phyloP scores from a whole-genome alignment of 352 stramenopile species.

The Phytophthora megakarya region DNA sequence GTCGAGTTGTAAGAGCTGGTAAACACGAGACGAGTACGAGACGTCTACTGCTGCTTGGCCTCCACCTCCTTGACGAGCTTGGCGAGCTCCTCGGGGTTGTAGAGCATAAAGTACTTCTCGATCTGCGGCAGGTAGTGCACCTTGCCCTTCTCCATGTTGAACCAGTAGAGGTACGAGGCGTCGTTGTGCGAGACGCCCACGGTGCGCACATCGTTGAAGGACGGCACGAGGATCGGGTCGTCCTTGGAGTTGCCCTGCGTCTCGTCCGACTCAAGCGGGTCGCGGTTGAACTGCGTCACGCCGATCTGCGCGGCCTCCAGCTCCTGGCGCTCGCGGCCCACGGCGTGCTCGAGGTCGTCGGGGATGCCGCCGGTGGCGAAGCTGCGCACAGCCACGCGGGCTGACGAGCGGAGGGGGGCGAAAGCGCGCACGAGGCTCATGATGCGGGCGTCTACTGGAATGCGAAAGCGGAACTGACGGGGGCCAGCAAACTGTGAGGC shows the following conservation, averaged over 20 bases:
- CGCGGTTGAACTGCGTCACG: slow-evolving; percentile 77
- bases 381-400: slow-evolving; percentile 45
- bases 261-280: slow-evolving; percentile 86
- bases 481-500: slow-evolving; percentile 11
- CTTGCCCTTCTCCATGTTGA: slow-evolving; percentile 88
- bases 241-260: slow-evolving; percentile 89
- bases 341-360: slow-evolving; percentile 79
- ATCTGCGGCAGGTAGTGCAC: slow-evolving; percentile 86
- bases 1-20: neutral
- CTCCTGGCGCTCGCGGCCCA: slow-evolving; percentile 80
- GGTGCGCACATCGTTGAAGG: slow-evolving; percentile 71
- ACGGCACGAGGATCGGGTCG: slow-evolving; percentile 86
- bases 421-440: slow-evolving; percentile 62
- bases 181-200: slow-evolving; percentile 90
- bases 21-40: neutral
- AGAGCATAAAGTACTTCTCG: slow-evolving; percentile 92
- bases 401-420: slow-evolving; percentile 54
- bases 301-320: slow-evolving; percentile 74
- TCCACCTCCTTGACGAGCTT: slow-evolving; percentile 85
- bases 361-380: slow-evolving; percentile 67
- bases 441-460: slow-evolving; percentile 8
- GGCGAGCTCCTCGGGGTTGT: slow-evolving; percentile 87
- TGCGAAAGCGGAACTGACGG: slow-evolving; percentile 35
- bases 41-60: slow-evolving; percentile 73
- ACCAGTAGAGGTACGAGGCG: slow-evolving; percentile 89